phyloP scores from a whole-genome alignment of 2,329 filamentous ascomycete genomes.

The Calonectria montana region DNA sequence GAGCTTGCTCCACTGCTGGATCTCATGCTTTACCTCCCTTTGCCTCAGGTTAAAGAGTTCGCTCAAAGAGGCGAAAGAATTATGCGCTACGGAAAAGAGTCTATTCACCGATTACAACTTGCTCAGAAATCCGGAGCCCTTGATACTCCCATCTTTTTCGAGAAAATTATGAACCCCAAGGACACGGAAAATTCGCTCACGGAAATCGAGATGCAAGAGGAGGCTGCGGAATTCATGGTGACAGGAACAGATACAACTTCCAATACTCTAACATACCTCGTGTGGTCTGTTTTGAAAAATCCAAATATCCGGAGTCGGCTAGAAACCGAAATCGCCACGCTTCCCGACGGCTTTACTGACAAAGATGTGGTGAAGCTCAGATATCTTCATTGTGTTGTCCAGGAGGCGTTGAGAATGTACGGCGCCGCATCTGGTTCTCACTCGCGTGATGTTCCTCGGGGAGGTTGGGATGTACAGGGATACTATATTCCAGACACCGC shows the following conservation, averaged over 20 bases:
- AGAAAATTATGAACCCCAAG: constrained; percentile 10
- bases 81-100: constrained; percentile 8
- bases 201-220: background rate
- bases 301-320: background rate
- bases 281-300: background rate
- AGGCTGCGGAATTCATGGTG: background rate
- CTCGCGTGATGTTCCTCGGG: constrained; percentile 3
- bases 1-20: background rate
- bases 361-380: background rate
- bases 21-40: background rate
- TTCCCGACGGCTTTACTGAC: background rate
- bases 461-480: background rate
- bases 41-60: background rate
- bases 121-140: background rate
- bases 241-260: background rate
- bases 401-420: constrained; percentile 19
- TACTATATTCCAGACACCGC: constrained; percentile 9
- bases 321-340: background rate
- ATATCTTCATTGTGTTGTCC: background rate
- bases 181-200: background rate
- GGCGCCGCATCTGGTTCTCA: constrained; percentile 13
- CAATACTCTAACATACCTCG: constrained; percentile 5
- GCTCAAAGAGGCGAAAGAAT: background rate
- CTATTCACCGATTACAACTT: background rate
- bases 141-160: background rate